Base-by-base conservation (phyloP, 2,329 filamentous ascomycete species). In the Trichoderma lentiforme region DNA sequence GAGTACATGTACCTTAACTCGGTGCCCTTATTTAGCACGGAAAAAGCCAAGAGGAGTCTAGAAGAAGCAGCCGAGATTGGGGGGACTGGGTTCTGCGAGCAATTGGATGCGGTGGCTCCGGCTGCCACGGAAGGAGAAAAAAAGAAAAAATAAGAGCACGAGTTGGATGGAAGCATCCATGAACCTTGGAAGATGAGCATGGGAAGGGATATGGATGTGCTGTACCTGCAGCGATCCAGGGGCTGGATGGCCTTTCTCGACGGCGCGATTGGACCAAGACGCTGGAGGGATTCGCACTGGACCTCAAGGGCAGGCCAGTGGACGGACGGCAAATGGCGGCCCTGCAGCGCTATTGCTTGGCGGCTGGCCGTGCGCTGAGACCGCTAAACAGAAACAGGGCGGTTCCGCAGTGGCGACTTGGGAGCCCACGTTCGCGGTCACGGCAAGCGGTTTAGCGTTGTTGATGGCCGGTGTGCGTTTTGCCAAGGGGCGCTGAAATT, bases 151-250 rank as follows among this genome's bases (percentile, higher is more conserved):
- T n/a, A 51, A 51, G 9, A 51, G 7, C 32, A 34, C 32, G 7
- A n/a, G 18, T n/a, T 47, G n/a, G 34, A 15, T 14, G 12, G 12
- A 14, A 36, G 34, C 34, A 51, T 47, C 43, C 43, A 47, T 47
- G 43, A 21, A 47, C 15, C 15, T 39, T 39, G 14, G 43, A 51
- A 51, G n/a, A 21, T 47, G 43, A 51, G 43, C 43, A 51, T 21
- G 43, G 43, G n/a, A 47, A 21, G 43, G 43, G 34, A 47, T 47
- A n/a, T 47, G 43, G 43, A 21, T 43, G 39, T n/a, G 43, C n/a
- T 15, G 63, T 65, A 65, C 63, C 63, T 65, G 63, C 63, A 65
- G 63, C 63, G 43, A 56, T 65, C 63, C 63, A 65, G 43, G 63
- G 63, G 63, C n/a, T 34, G 32, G 36, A 39, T 39, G 18, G 9